Conservation (phyloP, 1,284 basidiomycete genomes). For the Fistulinella cinereoalba region DNA sequence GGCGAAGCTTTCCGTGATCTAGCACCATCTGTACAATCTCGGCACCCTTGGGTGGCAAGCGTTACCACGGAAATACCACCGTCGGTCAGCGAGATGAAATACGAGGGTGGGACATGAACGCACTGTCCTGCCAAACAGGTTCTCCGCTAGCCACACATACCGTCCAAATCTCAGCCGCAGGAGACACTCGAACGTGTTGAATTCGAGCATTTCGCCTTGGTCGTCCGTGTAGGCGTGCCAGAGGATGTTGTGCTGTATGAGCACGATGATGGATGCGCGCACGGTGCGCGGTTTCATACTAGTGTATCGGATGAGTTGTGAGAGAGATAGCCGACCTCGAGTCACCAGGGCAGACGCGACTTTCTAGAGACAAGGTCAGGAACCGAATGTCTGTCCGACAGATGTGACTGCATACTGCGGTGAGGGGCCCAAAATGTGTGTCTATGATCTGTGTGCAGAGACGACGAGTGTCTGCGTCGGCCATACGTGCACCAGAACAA, state of each 20-base stretch:
- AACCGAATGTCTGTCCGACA: neutral
- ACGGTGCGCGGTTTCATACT: constrained; percentile 58
- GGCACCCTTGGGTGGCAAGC: constrained; percentile 52
- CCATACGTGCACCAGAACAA: too few relatives aligned
- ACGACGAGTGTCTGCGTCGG: constrained; percentile 65
- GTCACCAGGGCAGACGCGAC: constrained; percentile 82
- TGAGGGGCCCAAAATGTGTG: constrained; percentile 77
- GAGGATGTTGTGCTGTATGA: constrained; percentile 91
- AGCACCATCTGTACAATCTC: constrained; percentile 75
- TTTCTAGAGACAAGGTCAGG: constrained; percentile 46
- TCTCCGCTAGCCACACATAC: constrained; percentile 72
- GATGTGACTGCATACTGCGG: constrained; percentile 52
- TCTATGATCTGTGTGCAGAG: constrained; percentile 75
- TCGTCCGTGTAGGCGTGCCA: constrained; percentile 77
- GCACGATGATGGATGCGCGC: constrained; percentile 73
- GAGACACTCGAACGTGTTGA: constrained; percentile 79
- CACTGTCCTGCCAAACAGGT: constrained; percentile 69
- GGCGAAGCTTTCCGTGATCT: constrained; percentile 83
- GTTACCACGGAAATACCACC: neutral
- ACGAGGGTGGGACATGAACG: constrained; percentile 27
- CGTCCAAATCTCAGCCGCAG: constrained; percentile 75
- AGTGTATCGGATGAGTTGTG: constrained; percentile 68
- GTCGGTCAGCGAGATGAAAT: neutral
- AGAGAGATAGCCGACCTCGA: constrained; percentile 77
- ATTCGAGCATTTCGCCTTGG: constrained; percentile 75